Evolutionary conservation across 2,329 filamentous ascomycete species (phyloP).

Genomic region (Phaeomoniella chlamydospora): DNA sequence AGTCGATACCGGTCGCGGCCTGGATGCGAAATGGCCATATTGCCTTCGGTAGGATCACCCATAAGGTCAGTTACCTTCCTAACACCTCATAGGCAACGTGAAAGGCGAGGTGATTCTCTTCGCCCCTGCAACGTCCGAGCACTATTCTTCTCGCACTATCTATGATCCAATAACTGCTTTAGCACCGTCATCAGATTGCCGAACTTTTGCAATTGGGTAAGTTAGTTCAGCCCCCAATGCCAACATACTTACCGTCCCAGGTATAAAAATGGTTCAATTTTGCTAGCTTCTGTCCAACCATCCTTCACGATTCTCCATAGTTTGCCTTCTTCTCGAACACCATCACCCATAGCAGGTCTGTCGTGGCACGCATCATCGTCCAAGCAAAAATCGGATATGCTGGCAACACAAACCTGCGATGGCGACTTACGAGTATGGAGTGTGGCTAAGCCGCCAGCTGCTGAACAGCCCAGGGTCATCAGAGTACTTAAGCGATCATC

Average conservation of each 20-base stretch:
- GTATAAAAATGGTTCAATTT: conserved; percentile 86
- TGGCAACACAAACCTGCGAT: conserved; percentile 82
- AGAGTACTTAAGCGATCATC: conserved; percentile 72
- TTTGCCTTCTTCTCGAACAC: conserved; percentile 65
- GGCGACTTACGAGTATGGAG: conserved; percentile 95
- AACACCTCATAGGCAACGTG: conserved; percentile 54
- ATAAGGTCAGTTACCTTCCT: conserved; percentile 1
- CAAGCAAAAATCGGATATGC: conserved; percentile 94
- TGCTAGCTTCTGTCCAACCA: conserved; percentile 79
- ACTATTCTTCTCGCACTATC: conserved; percentile 80
- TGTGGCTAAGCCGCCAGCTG: conserved; percentile 63
- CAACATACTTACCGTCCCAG: conserved; percentile 31
- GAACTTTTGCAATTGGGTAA: conserved; percentile 90
- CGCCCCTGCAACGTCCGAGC: conserved; percentile 82
- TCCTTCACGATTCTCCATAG: conserved; percentile 91
- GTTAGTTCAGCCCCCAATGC: conserved; percentile 3
- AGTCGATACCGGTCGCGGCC: conserved; percentile 66
- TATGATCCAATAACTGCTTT: conserved; percentile 92
- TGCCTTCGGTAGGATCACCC: conserved; percentile 61
- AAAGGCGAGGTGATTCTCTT: conserved; percentile 92
- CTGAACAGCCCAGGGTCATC: conserved; percentile 73
- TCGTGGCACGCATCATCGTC: conserved; percentile 95
- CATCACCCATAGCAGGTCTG: conserved; percentile 74
- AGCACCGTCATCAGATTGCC: conserved; percentile 76
- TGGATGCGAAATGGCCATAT: conserved; percentile 98